Evolutionary conservation across 495 filamentous ascomycete species (phyloP), one percentile per base, ranked within the genome.

Genomic region (Bacidia rubella): DNA sequence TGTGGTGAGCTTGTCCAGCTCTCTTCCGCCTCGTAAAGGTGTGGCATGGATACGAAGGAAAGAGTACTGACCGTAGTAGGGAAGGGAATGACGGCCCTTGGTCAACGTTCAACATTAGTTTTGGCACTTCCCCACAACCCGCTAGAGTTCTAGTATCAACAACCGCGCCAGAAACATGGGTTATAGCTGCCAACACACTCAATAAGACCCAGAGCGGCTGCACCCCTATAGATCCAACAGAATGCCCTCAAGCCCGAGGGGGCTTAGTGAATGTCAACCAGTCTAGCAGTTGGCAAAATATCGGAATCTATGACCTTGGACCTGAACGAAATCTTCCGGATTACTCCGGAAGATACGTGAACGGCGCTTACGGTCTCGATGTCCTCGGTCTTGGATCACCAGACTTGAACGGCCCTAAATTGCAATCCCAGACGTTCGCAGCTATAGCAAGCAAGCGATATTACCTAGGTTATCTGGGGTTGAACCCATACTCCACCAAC

Each of bases 331-430:
- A 77, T 47, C 66, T 79, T 11, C n/a, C n/a, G n/a, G 75, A 71
- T 19, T 62, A 71, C 21, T 66, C 64, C 9, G 71, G 72, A 10
- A 74, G 71, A 58, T 75, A 73, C 17, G 65, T 77, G 50, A 75
- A 73, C 58, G 80, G 76, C 24, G 65, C 75, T 46, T 82, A 77
- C 58, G 80, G 74, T 11, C 68, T 78, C 59, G 81, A 85, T 42
- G 73, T 65, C 10, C 48, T 79, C 19, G 66, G 68, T 20, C 51
- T 67, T 2, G 74, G 74, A 11, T 67, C 52, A 19, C 63, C 54
- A 2, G 3, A 50, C 74, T 12, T 67, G 67, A 2, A 51, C 73
- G 17, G 69, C 68, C 38, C 66, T 59, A 53, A 63, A 62, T 25
- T 59, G 62, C 23, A 64, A 67, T n/a, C 70, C 69, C 29, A 67